Base-by-base conservation (phyloP, 2,329 filamentous ascomycete species). In the Arthrobotrys sphaeroides region DNA sequence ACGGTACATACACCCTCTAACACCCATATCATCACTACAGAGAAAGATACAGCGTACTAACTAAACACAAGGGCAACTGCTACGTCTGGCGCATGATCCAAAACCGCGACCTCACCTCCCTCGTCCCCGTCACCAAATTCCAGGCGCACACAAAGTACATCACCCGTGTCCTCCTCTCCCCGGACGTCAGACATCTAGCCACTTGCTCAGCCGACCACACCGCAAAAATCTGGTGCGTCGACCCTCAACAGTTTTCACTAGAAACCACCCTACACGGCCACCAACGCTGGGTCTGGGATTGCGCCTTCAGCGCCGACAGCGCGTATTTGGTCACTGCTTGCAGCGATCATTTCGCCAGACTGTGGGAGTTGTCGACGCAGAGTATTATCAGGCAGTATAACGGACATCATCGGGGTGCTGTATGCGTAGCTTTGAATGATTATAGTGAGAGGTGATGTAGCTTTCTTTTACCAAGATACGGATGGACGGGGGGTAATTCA, bases 241-340 rank as follows among this genome's bases (percentile, higher is more conserved):
- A 81, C 80, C 83, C 81, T 6, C 88, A 86, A 82, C 90, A 86
- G 43, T 95, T 92, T 79, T 91, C 90, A 7, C 87, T 96, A 18
- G 92, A 97, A 83, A 93, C 93, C 1, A 96, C 93, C 0, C 87
- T 97, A 0, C 91, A 91, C 20, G 92, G 91, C 65, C 94, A 97
- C 83, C 94, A 97, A 84, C 90, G 94, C 64, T 97, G 94, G 94
- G 94, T 97, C 0, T 97, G 94, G 94, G 94, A 97, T 82, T 97
- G 94, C 80, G 94, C 94, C 0, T 97, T 97, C 83, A 94, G 91
- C 77, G 94, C 94, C 24, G 94, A 97, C 82, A 94, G 90, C 33
- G 94, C 94, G 0, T 97, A 97, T 81, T 85, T 97, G 5, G 94
- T 97, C 10, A 97, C 94, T 0, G 93, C 94, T 3, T 97, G 93